Conservation (phyloP, 2,329 filamentous ascomycete genomes). For the Botrytis pseudocinerea region DNA sequence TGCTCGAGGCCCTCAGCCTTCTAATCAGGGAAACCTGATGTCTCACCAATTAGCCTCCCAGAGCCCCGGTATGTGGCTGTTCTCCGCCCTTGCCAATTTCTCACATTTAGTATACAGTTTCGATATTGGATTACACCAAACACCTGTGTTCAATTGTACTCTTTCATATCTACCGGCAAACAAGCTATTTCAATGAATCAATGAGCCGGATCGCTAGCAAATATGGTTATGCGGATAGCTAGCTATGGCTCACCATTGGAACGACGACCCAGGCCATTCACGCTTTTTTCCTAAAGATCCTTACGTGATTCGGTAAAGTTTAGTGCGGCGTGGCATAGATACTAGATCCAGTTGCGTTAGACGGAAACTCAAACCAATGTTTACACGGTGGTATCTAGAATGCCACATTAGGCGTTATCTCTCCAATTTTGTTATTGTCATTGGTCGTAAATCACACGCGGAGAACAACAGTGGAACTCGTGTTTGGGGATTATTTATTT, state of each 20-base stretch:
- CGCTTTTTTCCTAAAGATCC: neutral
- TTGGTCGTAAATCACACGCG: neutral
- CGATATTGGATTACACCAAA: neutral
- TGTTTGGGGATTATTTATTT: slow-evolving; percentile 8
- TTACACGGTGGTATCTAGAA: slow-evolving; percentile 1
- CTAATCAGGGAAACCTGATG: neutral
- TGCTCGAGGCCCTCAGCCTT: slow-evolving; percentile 11
- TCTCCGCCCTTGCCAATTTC: neutral
- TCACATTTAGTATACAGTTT: neutral
- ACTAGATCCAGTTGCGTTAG: neutral
- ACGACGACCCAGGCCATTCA: neutral
- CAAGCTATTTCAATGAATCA: neutral
- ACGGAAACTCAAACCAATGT: neutral
- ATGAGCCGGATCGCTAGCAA: neutral
- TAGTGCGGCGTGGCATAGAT: neutral
- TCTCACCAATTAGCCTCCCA: slow-evolving; percentile 17
- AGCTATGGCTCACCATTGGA: neutral
- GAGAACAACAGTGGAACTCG: slow-evolving; percentile 13
- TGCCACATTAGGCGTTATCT: slow-evolving; percentile 9
- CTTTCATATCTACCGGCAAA: neutral
- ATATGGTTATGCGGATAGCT: neutral
- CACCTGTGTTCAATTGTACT: neutral
- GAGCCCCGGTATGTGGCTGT: slow-evolving; percentile 9
- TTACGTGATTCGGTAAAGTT: neutral
- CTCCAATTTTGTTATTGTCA: neutral